Evolutionary conservation across 2,329 filamentous ascomycete genomes (phyloP), one percentile per base, ranked within the genome.

Genomic region (Colletotrichum aenigma): DNA sequence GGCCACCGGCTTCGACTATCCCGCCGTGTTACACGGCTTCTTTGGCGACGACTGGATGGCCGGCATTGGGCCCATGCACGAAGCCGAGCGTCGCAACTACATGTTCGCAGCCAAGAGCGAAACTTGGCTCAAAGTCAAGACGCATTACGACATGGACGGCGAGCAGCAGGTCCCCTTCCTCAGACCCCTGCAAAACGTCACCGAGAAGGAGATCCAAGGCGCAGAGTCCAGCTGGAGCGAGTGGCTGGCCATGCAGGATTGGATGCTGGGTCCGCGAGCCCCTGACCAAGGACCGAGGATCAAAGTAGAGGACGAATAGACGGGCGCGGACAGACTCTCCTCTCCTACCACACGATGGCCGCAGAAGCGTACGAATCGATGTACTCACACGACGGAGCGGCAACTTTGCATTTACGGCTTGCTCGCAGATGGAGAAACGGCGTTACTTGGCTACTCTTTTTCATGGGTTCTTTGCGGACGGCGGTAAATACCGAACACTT

Each of bases 241-340:
- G 81, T 98, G 96, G 96, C 87, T 98, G 36, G 95, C 95, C 15
- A 97, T 98, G 95, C 95, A 98, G 84, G 96, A 98, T 84, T 98
- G 96, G 96, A 98, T 98, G 96, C 88, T 98, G n/a, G 96, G 96
- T 3, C 94, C 95, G 2, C 88, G 95, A 76, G 93, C 93, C 36
- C 94, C 94, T 21, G 74, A 76, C 10, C 60, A 66, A 66, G 52
- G 55, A 43, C 66, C 66, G 28, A 77, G 61, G 60, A 76, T 77
- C 43, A 76, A 77, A 52, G 70, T 55, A 52, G 74, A 76, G 24
- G 55, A 72, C 21, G 58, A 76, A 36, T 74, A 74, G 48, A 34
- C 24, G 43, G 58, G 34, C n/a, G 9, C 21, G 61, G 13, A 28
- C 60, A 32, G 38, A 32, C 62, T 24, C 24, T 52, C 43, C n/a